These are phyloP conservation scores for Metschnikowia koreensis DNA, from an alignment of 805 yeast species.

Conservation along the genomic window DNA sequence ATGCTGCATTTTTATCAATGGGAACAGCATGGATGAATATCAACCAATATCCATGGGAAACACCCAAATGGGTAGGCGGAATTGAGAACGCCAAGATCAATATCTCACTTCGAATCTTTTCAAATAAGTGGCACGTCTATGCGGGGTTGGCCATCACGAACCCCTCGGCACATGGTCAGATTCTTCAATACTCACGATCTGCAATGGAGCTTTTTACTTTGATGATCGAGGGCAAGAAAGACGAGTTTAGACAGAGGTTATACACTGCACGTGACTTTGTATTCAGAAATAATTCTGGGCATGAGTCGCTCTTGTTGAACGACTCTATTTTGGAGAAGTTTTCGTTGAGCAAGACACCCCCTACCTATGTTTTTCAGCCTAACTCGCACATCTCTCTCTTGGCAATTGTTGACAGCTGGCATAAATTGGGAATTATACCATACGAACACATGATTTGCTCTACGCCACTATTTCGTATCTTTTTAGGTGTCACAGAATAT, in stretches of 20 bases:
- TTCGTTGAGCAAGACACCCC: slow-evolving; percentile 71
- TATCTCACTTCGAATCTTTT: slow-evolving; percentile 83
- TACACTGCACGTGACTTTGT: slow-evolving; percentile 68
- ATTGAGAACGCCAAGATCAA: slow-evolving; percentile 94
- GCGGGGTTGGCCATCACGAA: slow-evolving; percentile 96
- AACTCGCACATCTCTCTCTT: slow-evolving; percentile 87
- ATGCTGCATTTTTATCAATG: slow-evolving; percentile 95
- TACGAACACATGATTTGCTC: slow-evolving; percentile 97
- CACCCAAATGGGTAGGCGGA: slow-evolving; percentile 86
- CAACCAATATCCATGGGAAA: slow-evolving; percentile 89
- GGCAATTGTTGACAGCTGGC: slow-evolving; percentile 95
- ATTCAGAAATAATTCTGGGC: slow-evolving; percentile 60
- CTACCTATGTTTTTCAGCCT: slow-evolving; percentile 58
- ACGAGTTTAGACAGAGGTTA: slow-evolving; percentile 59
- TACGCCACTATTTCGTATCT: slow-evolving; percentile 87
- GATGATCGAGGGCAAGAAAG: slow-evolving; percentile 68
- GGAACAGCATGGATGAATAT: slow-evolving; percentile 91
- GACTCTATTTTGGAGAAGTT: slow-evolving; percentile 76
- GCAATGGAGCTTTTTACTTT: slow-evolving; percentile 79
- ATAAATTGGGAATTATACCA: slow-evolving; percentile 77
- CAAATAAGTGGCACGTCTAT: slow-evolving; percentile 97
- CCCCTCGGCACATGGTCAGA: slow-evolving; percentile 90
- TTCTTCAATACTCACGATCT: slow-evolving; percentile 83
- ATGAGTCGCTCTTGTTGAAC: slow-evolving; percentile 66
- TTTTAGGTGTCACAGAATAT: slow-evolving; percentile 91